Evolutionary conservation across 2,329 filamentous ascomycete species (phyloP), one percentile per base, ranked within the genome.

Genomic region (Calonectria pteridis): DNA sequence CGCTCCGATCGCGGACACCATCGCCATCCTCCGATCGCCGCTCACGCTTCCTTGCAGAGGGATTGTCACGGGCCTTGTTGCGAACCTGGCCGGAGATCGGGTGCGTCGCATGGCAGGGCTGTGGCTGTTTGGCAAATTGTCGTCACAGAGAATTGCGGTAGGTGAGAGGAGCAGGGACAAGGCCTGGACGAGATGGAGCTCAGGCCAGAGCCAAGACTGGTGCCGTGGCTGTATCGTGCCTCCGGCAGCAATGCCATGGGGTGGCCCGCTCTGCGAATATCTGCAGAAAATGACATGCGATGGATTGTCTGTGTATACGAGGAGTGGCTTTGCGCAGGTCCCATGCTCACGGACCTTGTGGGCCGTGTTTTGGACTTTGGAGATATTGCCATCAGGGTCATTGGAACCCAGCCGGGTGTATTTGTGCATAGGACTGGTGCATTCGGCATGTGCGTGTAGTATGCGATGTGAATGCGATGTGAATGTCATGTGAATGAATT

Each of bases 1-100:
- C 65, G 65, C 70, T 72, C 70, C 70, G 65, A 68, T 68, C n/a
- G 58, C 55, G 65, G 53, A 55, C 59, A 14, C 23, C 26, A 72
- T 62, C 40, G 40, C 20, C 6, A 46, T 46, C 40, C 33, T 69
- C 33, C n/a, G 28, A 59, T 58, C 46, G 46, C 46, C 40, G 43
- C 23, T 14, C 50, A 23, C 35, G 51, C 40, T 40, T 40, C 28
- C 40, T 58, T 26, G 14, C 33, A 59, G 37, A 16, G 13, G 20
- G 14, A 26, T 31, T 59, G 29, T 29, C 67, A 70, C 67, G 67
- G 58, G 58, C 58, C 67, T 53, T 23, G 23, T 9, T 40, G 58
- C 23, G 58, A 37, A 70, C 49, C 49, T 29, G 31, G 29, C 58
- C 29, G 29, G 49, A 50, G 67, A 40, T 49, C 35, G 43, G 67